Percentiles rank a stretch among this genome's conserved stretches.
phyloP scores from a whole-genome alignment of 2,329 filamentous ascomycete genomes.

The Aspergillus thermomutatus region DNA sequence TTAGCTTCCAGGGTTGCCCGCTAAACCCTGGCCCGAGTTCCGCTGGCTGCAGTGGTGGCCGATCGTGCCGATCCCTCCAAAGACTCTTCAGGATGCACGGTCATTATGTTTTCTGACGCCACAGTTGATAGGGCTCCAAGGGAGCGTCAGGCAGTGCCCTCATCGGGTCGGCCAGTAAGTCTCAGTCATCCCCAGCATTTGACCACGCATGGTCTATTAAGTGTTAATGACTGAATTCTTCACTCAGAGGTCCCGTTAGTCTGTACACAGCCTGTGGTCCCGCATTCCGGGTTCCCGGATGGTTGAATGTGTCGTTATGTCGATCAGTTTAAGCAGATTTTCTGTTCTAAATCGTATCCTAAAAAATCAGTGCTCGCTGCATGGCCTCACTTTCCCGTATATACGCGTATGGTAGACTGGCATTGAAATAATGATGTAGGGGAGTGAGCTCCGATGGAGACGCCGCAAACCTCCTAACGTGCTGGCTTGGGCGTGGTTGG shows the following conservation, averaged over 20 bases:
- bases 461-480: neutral
- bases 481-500: neutral
- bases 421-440: neutral
- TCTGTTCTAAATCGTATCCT: neutral
- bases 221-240: neutral
- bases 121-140: neutral
- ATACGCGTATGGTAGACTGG: neutral
- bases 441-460: neutral
- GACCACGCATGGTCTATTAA: neutral
- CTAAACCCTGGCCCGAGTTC: constrained; percentile 7
- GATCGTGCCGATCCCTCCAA: constrained; percentile 9
- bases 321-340: neutral
- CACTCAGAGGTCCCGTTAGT: neutral
- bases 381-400: neutral
- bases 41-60: constrained; percentile 6
- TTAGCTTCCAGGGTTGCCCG: constrained; percentile 16
- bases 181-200: neutral
- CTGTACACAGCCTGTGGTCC: neutral
- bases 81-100: neutral
- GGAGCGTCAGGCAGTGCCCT: neutral
- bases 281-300: neutral
- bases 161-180: neutral
- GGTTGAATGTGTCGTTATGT: neutral
- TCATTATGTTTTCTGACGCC: neutral
- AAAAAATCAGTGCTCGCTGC: too few relatives aligned